These are phyloP conservation scores for Hippophae tibetana DNA, from an alignment of 306 rosid species.

Conservation along the genomic window DNA sequence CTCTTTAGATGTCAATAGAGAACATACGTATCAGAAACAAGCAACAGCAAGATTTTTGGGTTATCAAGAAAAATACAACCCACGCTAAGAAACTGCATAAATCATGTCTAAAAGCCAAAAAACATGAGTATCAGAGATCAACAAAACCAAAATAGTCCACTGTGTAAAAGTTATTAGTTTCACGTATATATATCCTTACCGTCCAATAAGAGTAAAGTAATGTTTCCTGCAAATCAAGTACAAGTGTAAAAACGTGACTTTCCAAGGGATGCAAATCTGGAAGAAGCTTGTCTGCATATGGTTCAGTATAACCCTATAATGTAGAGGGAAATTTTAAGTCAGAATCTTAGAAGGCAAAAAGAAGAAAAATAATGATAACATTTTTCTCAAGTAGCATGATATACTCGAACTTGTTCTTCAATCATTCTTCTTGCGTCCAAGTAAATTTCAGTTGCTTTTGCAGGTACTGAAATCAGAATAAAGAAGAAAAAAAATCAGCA, in stretches of 20 bases:
- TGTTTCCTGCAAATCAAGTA: conserved; percentile 91
- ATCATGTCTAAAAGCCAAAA: neutral
- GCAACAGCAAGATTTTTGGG: neutral
- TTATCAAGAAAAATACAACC: conserved; percentile 1
- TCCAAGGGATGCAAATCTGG: conserved; percentile 90
- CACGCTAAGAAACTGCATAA: neutral
- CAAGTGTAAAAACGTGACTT: conserved; percentile 80
- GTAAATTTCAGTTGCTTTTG: conserved; percentile 68
- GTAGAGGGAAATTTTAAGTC: conserved; percentile 11
- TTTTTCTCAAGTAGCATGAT: conserved; percentile 14
- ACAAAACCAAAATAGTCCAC: conserved; percentile 1
- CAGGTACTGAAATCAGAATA: conserved; percentile 51
- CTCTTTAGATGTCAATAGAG: conserved; percentile 47
- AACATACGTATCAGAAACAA: conserved; percentile 11
- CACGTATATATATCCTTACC: conserved; percentile 37
- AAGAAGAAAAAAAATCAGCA: conserved; percentile 24
- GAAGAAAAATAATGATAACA: neutral
- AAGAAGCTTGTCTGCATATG: conserved; percentile 89
- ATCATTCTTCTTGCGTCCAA: conserved; percentile 66
- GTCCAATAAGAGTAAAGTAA: conserved; percentile 83
- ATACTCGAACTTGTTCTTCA: conserved; percentile 76
- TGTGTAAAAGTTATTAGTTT: neutral
- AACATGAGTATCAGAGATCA: neutral
- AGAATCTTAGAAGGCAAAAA: conserved; percentile 11
- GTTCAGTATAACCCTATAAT: conserved; percentile 73